Evolutionary conservation across 257 asterid genomes (phyloP), one percentile per base, ranked within the genome.

Genomic region (Primulina eburnea): DNA sequence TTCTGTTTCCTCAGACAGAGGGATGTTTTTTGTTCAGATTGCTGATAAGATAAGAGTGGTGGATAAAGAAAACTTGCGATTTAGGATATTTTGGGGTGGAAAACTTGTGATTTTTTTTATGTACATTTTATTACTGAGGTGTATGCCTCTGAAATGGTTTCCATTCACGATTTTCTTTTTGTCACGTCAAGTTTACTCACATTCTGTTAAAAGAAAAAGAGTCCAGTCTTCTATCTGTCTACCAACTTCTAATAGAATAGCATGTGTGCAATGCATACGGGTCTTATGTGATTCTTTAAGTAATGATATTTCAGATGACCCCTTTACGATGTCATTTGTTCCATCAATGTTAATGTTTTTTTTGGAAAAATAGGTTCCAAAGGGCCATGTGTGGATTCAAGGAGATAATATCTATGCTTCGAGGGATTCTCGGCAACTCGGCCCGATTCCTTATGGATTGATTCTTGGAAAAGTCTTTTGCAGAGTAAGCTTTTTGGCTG

Each of bases 351-450:
- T 50, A 11, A 43, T 43, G 53, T 43, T 12, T 3, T 12, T 64
- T 71, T 75, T 77, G 79, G 60, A 62, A 69, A 61, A 75, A 34
- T 73, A 92, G 97, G 90, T 92, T 64, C 97, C 97, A n/a, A 84
- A 90, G 82, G 98, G 98, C 52, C 95, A 88, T 73, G 94, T 90
- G 34, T 92, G 98, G 98, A 81, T 90, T 80, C 97, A 92, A 73
- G 98, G 98, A 65, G 98, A 90, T 84, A 92, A 92, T 68, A 77
- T 92, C 50, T 87, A 90, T 71, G 76, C 88, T 2, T 88, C 96
- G 5, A 75, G 72, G 69, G 97, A 92, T 84, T 90, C 98, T 30
- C 79, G 96, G 61, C 89, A 90, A 8, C 67, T 90, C 9, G 98
- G 98, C 17, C 95, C 97, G 14, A 67, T 92, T 47, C 96, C 98